phyloP scores from a whole-genome alignment of 208 protist species.

The Trypanosoma theileri region DNA sequence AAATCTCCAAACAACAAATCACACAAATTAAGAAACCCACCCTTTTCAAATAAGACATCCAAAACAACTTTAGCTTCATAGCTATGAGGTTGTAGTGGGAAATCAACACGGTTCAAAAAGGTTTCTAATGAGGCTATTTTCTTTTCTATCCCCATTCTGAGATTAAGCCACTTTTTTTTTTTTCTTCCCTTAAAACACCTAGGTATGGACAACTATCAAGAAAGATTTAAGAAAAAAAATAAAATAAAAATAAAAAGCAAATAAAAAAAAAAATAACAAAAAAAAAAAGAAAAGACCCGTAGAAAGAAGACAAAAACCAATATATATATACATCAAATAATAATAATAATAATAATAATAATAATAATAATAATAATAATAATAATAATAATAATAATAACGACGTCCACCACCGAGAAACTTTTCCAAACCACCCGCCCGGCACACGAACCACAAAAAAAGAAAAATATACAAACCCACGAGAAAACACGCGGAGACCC shows the following conservation, averaged over 20 bases:
- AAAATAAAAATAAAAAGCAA: constrained; percentile 25
- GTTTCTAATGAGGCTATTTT: constrained; percentile 27
- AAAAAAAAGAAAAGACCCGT: constrained; percentile 16
- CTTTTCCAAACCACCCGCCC: no score
- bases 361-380: no score
- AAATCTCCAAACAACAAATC: constrained; percentile 65
- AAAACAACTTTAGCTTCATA: constrained; percentile 61
- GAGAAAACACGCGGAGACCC: no score
- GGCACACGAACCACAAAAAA: no score
- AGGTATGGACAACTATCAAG: constrained; percentile 13
- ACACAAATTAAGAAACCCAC: constrained; percentile 64
- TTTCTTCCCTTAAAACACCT: constrained; percentile 3
- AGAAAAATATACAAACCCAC: no score
- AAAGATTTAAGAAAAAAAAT: constrained; percentile 24
- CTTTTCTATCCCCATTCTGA: constrained; percentile 26
- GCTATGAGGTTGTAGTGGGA: constrained; percentile 42
- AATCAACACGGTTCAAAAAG: constrained; percentile 49
- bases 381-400: no score
- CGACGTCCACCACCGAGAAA: no score
- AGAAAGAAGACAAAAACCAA: constrained; percentile 12
- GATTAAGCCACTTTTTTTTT: constrained; percentile 14
- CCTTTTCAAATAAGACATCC: constrained; percentile 60
- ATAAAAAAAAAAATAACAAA: constrained; percentile 22
- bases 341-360: no score
- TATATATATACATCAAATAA: no score